A percentile compares a stretch with the other conserved stretches of the same genome.
phyloP scores from a whole-genome alignment of 352 stramenopile genomes.

The Phytophthora sp. region DNA sequence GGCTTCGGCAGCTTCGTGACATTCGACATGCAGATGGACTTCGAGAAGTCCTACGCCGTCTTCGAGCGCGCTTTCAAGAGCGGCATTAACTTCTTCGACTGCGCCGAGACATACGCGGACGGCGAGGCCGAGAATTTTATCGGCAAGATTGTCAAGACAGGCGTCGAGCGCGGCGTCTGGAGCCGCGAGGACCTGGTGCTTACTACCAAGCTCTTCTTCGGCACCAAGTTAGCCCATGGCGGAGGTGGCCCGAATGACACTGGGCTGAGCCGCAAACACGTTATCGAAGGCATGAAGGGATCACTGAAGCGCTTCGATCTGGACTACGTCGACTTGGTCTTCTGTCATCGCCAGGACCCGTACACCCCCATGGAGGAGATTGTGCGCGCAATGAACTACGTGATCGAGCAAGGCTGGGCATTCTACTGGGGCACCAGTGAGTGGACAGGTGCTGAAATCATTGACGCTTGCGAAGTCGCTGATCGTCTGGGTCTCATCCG shows the following conservation, averaged over 20 bases:
- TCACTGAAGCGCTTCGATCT: conserved; percentile 58
- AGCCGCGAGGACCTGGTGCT: conserved; percentile 55
- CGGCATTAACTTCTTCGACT: conserved; percentile 65
- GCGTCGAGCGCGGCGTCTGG: conserved; percentile 38
- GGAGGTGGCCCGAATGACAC: conserved; percentile 23
- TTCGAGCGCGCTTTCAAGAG: conserved; percentile 39
- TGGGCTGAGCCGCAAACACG: conserved; percentile 51
- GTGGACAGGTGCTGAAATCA: conserved; percentile 66
- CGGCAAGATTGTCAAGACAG: conserved; percentile 51
- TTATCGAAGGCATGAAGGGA: conserved; percentile 57
- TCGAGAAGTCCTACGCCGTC: conserved; percentile 37
- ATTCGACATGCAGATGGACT: conserved; percentile 43
- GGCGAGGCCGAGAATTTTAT: conserved; percentile 46
- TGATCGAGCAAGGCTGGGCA: conserved; percentile 68
- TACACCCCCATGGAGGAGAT: conserved; percentile 71
- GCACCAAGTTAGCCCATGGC: conserved; percentile 16
- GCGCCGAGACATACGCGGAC: conserved; percentile 47
- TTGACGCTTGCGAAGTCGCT: conserved; percentile 52
- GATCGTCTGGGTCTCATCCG: conserved; percentile 51
- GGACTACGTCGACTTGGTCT: conserved; percentile 72
- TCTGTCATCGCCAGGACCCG: conserved; percentile 69
- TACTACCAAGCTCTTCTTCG: conserved; percentile 62
- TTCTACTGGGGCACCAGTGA: conserved; percentile 80
- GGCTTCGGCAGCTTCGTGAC: conserved; percentile 46
- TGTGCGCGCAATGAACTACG: conserved; percentile 71